These are phyloP conservation scores for Leishmania braziliensis DNA, from an alignment of 208 protist species.

Conservation along the genomic window DNA sequence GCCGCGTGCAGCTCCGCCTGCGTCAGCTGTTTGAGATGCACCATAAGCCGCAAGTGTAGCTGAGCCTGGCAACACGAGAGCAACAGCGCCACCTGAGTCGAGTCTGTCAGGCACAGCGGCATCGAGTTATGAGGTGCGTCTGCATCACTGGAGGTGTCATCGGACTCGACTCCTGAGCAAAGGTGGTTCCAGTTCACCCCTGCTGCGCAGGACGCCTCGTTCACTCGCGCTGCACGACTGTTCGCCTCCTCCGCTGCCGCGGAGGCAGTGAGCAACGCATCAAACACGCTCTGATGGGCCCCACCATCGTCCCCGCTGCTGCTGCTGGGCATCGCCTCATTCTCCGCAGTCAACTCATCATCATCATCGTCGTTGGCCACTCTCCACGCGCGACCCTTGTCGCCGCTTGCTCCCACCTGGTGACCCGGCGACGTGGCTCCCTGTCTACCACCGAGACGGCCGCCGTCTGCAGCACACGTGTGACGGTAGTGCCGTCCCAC, in stretches of 20 bases:
- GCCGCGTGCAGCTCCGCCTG: constrained; percentile 20
- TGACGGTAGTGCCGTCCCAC: constrained; percentile 10
- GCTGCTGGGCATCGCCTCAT: background rate
- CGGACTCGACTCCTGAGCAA: background rate
- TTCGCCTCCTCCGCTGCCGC: constrained; percentile 1
- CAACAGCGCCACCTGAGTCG: constrained; percentile 25
- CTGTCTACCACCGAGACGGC: background rate
- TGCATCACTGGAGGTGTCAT: background rate
- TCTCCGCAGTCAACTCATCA: background rate
- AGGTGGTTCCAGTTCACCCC: background rate
- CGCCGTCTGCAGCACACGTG: constrained; percentile 16
- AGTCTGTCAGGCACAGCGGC: constrained; percentile 12
- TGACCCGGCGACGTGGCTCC: background rate
- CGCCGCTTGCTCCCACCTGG: background rate
- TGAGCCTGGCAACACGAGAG: constrained; percentile 41
- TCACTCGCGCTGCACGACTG: background rate
- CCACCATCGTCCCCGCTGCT: background rate
- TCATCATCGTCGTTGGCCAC: constrained; percentile 3
- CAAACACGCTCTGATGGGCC: constrained; percentile 27
- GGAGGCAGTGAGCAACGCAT: constrained; percentile 19
- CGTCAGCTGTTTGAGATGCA: constrained; percentile 23
- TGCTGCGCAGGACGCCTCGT: background rate
- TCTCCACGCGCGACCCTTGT: background rate
- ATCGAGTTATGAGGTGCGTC: background rate
- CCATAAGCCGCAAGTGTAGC: constrained; percentile 29